Evolutionary conservation across 2,329 filamentous ascomycete genomes (phyloP).

Genomic region (Didymella lethalis): DNA sequence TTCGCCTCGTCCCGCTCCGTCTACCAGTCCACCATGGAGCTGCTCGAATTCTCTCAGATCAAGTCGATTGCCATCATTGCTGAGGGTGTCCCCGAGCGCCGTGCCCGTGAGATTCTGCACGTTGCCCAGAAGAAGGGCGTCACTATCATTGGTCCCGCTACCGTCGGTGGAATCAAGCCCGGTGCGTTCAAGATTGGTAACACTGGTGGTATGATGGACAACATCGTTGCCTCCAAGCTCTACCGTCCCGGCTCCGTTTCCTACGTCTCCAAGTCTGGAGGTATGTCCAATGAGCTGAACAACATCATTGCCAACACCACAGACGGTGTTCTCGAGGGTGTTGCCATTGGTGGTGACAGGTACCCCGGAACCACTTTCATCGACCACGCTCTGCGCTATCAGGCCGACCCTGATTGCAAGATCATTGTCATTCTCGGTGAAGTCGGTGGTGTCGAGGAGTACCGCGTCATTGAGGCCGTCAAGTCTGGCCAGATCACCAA

Average conservation of each 20-base stretch:
- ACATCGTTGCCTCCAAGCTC: constrained; percentile 99
- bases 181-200: constrained; percentile 99
- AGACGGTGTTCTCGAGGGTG: constrained; percentile 98
- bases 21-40: constrained; percentile 97
- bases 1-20: constrained; percentile 99
- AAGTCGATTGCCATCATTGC: constrained; percentile 99
- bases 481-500: constrained; percentile 95
- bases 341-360: constrained; percentile 98
- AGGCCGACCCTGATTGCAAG: constrained; percentile 97
- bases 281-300: constrained; percentile 99
- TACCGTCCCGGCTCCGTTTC: constrained; percentile 99
- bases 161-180: constrained; percentile 98
- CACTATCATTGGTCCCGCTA: constrained; percentile 98
- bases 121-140: constrained; percentile 98
- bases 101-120: constrained; percentile 96
- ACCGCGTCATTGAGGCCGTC: constrained; percentile 98
- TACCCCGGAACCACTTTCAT: constrained; percentile 99
- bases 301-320: constrained; percentile 98
- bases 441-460: constrained; percentile 99
- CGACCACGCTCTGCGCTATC: constrained; percentile 95
- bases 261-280: constrained; percentile 99
- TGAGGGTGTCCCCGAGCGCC: constrained; percentile 97
- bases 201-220: constrained; percentile 99
- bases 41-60: constrained; percentile 97
- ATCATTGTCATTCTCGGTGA: constrained; percentile 95